Evolutionary conservation across 2,329 filamentous ascomycete genomes (phyloP).

Genomic region (Fusarium succisae): DNA sequence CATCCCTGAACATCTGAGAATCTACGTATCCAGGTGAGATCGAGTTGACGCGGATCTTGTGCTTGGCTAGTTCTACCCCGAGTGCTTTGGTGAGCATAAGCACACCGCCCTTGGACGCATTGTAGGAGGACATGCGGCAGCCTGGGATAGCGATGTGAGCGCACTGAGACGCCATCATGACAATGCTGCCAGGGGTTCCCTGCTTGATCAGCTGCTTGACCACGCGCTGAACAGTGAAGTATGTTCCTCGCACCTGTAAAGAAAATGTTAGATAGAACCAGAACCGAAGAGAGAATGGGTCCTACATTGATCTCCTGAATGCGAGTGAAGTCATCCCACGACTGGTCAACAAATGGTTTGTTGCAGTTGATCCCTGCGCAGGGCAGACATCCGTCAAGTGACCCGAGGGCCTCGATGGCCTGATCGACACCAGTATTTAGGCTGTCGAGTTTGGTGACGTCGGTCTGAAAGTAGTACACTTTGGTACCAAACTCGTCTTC

Average conservation of each 20-base stretch:
- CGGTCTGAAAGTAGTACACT: background rate
- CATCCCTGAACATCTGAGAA: constrained; percentile 46
- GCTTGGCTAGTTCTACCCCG: constrained; percentile 49
- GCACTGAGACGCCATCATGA: constrained; percentile 37
- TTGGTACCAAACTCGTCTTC: background rate
- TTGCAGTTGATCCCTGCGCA: background rate
- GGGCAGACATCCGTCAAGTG: background rate
- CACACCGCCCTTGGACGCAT: constrained; percentile 53
- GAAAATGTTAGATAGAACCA: background rate
- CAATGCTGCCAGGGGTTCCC: constrained; percentile 49
- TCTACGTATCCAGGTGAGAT: constrained; percentile 51
- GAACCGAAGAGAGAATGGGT: fast-evolving
- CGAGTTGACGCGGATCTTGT: constrained; percentile 50
- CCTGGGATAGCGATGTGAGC: constrained; percentile 26
- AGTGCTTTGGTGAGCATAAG: constrained; percentile 50
- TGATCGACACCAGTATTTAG: background rate
- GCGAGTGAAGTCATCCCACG: background rate
- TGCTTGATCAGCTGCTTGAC: constrained; percentile 52
- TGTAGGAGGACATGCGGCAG: constrained; percentile 49
- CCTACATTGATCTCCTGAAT: background rate
- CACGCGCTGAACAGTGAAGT: constrained; percentile 51
- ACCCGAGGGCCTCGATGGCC: background rate
- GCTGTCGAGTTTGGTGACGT: background rate
- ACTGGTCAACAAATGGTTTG: background rate
- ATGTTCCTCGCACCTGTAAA: constrained; percentile 44